phyloP scores from a whole-genome alignment of 352 stramenopile species.

The Sclerospora graminicola region DNA sequence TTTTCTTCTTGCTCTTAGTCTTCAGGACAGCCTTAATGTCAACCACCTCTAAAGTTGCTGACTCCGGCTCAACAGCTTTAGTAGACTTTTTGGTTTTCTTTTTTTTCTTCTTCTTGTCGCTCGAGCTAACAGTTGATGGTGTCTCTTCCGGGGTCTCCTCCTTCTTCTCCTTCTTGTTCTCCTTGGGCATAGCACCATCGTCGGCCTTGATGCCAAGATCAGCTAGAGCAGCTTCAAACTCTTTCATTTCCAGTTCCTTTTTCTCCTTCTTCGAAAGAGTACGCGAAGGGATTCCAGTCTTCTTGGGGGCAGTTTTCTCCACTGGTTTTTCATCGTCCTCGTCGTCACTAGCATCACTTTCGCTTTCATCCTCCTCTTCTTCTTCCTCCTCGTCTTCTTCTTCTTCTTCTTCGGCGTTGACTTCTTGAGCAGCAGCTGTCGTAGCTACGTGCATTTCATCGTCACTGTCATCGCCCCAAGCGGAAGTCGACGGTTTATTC shows the following conservation, averaged over 20 bases:
- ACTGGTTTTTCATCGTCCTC: conserved; percentile 30
- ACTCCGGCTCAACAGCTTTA: conserved; percentile 11
- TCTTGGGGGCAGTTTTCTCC: conserved; percentile 21
- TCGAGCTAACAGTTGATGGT: conserved; percentile 7
- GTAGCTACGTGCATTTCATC: conserved; percentile 43
- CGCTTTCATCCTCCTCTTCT: conserved; percentile 38
- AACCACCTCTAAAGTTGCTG: conserved; percentile 26
- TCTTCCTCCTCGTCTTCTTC: conserved; percentile 46
- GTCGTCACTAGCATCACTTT: conserved; percentile 21
- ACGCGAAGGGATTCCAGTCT: conserved; percentile 18
- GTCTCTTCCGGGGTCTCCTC: conserved; percentile 33
- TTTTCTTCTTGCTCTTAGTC: conserved; percentile 70
- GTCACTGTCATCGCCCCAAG: conserved; percentile 61
- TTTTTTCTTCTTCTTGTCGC: conserved; percentile 49
- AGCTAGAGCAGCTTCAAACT: conserved; percentile 52
- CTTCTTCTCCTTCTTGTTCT: conserved; percentile 18
- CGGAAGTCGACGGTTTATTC: conserved; percentile 49
- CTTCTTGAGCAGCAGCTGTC: conserved; percentile 13
- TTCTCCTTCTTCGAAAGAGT: conserved; percentile 76
- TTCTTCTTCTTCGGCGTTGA: conserved; percentile 31
- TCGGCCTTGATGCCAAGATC: conserved; percentile 46
- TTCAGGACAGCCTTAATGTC: conserved; percentile 74
- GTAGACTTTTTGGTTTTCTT: conserved; percentile 47
- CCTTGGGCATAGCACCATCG: conserved; percentile 4
- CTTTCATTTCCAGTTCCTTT: conserved; percentile 68